A percentile compares a stretch with the other conserved stretches of the same genome.
These are phyloP conservation scores for Dioszegia aurantiaca DNA, from an alignment of 768 basidiomycete species.

Conservation along the genomic window DNA sequence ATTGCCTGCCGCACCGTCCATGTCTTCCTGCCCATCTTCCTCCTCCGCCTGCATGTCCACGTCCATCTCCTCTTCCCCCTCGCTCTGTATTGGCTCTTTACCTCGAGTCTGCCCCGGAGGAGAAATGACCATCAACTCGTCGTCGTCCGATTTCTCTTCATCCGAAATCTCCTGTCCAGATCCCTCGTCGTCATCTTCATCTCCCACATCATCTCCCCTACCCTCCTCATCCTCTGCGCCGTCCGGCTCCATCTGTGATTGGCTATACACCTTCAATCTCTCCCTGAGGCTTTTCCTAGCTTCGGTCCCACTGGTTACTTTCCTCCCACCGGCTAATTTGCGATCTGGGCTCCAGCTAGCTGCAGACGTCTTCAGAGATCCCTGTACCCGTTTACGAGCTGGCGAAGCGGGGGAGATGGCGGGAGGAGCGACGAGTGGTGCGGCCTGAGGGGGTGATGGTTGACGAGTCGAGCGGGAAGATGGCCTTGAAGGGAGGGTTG, in stretches of 20 bases:
- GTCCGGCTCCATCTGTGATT: slow-evolving; percentile 29
- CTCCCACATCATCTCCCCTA: background rate
- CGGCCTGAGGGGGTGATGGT: background rate
- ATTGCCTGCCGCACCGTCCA: background rate
- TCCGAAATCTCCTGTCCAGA: background rate
- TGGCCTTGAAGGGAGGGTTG: background rate
- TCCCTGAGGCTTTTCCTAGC: slow-evolving; percentile 55
- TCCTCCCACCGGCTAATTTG: background rate
- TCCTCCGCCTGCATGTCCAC: background rate
- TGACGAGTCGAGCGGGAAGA: background rate
- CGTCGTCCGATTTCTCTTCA: slow-evolving; percentile 13
- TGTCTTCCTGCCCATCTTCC: background rate
- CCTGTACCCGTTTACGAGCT: background rate
- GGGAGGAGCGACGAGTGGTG: slow-evolving; percentile 1
- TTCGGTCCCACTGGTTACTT: slow-evolving; percentile 1
- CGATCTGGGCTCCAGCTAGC: slow-evolving; percentile 56
- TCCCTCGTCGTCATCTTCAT: slow-evolving; percentile 10
- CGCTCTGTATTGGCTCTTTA: background rate
- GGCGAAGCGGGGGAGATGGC: slow-evolving; percentile 15
- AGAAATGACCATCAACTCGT: too few species aligned
- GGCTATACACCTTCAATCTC: slow-evolving; percentile 59
- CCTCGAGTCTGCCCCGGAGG: too few species aligned
- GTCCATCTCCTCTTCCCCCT: slow-evolving; percentile 4
- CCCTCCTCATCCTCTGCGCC: slow-evolving; percentile 12
- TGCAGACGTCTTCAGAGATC: slow-evolving; percentile 53